Percentiles rank a stretch among this genome's conserved stretches.
Evolutionary conservation across 768 basidiomycete genomes (phyloP).

Genomic region (Lentinula sp.): DNA sequence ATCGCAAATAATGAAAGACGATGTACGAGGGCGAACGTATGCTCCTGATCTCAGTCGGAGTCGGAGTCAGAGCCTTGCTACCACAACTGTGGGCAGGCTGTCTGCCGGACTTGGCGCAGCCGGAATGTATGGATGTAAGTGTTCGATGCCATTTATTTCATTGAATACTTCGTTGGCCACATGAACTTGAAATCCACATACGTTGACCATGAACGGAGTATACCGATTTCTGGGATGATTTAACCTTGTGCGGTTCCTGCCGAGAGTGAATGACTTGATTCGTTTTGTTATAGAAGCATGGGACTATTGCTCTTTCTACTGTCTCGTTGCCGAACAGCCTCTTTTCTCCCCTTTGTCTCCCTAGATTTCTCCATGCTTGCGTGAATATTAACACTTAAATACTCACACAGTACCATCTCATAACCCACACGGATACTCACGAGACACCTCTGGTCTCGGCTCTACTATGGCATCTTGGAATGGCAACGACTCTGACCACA

Average conservation of each 20-base stretch:
- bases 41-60: slow-evolving; percentile 63
- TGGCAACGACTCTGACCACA: slow-evolving; percentile 21
- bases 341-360: not conserved
- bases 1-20: not conserved
- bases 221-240: not conserved
- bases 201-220: not conserved
- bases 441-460: slow-evolving; percentile 7
- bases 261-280: not conserved
- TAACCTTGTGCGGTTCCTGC: not conserved
- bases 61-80: slow-evolving; percentile 71
- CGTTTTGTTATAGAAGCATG: not conserved
- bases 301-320: not conserved
- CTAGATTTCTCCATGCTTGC: not conserved
- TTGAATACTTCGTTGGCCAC: not conserved
- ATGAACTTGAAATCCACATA: not conserved
- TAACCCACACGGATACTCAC: slow-evolving; percentile 3
- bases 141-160: not conserved
- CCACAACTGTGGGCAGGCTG: slow-evolving; percentile 51
- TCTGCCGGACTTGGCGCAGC: slow-evolving; percentile 29
- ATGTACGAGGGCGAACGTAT: slow-evolving; percentile 47
- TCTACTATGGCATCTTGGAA: slow-evolving; percentile 56
- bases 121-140: slow-evolving; percentile 10
- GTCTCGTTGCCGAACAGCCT: not conserved
- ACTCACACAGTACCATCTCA: not conserved
- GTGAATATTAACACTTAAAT: not conserved